A percentile compares a stretch with the other conserved stretches of the same genome.
Conservation (phyloP, 768 basidiomycete species). For the Podaxis sp. region DNA sequence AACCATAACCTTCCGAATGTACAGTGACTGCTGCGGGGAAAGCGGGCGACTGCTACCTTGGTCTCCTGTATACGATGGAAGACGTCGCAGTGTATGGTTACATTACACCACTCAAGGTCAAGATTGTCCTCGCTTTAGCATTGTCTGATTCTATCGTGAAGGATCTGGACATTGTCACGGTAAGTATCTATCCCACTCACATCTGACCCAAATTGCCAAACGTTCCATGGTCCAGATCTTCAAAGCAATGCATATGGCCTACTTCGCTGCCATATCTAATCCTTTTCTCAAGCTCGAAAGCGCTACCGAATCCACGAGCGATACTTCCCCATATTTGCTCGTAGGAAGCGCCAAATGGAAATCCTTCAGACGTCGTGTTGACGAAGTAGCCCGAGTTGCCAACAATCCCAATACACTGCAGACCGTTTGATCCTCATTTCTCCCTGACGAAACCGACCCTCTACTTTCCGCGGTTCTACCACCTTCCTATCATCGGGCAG, state of each 20-base stretch:
- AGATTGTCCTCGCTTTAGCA: constrained; percentile 80
- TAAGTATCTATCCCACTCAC: constrained; percentile 32
- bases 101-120: constrained; percentile 83
- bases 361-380: constrained; percentile 66
- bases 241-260: constrained; percentile 86
- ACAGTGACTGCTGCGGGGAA: constrained; percentile 54
- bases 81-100: constrained; percentile 93
- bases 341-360: constrained; percentile 70
- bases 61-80: constrained; percentile 87
- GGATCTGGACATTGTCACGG: constrained; percentile 77
- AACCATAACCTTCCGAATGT: constrained; percentile 2
- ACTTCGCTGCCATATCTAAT: constrained; percentile 80
- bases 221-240: constrained; percentile 56
- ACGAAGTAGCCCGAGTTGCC: constrained; percentile 68
- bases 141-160: constrained; percentile 79
- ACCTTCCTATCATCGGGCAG: constrained; percentile 14
- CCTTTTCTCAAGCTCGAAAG: constrained; percentile 77
- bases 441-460: background rate
- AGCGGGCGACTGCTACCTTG: constrained; percentile 77
- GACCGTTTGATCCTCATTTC: constrained; percentile 16
- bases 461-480: constrained; percentile 2
- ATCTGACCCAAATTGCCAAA: background rate
- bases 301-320: constrained; percentile 44
- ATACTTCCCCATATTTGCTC: constrained; percentile 54
- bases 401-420: constrained; percentile 31